Percentiles rank a stretch among this genome's conserved stretches.
phyloP scores from a whole-genome alignment of 257 asterid genomes.

The Solanum bulbocastanum region DNA sequence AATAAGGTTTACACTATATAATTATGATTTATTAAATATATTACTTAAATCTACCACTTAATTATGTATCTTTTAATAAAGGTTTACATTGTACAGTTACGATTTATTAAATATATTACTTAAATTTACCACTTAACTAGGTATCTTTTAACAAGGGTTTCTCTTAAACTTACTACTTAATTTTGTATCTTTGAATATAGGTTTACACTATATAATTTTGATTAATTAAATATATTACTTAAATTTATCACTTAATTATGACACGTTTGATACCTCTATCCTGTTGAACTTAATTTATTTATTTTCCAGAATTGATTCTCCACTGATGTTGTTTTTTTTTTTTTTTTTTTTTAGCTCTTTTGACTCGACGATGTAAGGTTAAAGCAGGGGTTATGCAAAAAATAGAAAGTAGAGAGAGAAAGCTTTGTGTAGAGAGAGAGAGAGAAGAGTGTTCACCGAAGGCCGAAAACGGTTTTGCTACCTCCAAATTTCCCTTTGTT shows the following conservation, averaged over 20 bases:
- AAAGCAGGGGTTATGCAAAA: not conserved
- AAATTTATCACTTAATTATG: not conserved
- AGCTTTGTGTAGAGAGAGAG: not conserved
- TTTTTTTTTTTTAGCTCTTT: not conserved
- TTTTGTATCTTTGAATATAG: not conserved
- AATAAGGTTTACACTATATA: not conserved
- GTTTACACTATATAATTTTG: not conserved
- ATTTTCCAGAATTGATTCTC: not conserved
- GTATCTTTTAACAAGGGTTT: no score
- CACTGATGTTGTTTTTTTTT: not conserved
- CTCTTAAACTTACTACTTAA: no score
- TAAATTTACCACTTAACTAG: no score
- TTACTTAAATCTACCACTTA: not conserved
- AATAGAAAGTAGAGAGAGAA: conserved; percentile 5
- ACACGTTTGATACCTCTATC: not conserved
- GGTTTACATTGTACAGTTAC: no score
- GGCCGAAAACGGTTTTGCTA: conserved; percentile 2
- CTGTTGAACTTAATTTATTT: not conserved
- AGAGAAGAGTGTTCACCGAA: not conserved
- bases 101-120: no score
- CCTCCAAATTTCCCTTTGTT: conserved; percentile 9
- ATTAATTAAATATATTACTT: not conserved
- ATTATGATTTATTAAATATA: not conserved
- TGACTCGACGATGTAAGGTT: not conserved
- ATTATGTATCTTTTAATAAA: not conserved